Base-by-base conservation (phyloP, 441 rosid genomes). In the Arabidopsis lyrata region DNA sequence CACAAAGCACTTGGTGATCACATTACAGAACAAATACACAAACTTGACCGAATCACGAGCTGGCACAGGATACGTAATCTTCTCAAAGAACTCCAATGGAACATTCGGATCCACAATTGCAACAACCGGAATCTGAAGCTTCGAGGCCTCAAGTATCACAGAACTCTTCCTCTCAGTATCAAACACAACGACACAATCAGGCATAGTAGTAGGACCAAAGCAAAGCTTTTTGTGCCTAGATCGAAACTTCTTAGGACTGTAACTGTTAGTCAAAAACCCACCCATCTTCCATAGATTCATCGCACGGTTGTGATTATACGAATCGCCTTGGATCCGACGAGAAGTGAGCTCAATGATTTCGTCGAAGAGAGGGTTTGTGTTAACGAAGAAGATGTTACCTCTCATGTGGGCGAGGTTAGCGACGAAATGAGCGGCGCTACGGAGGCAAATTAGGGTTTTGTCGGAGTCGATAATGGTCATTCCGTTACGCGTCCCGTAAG, bases 1-100 rank as follows among this genome's bases (percentile, higher is more conserved):
- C 79, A 90, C 83, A 63, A 93, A 81, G 18, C 94, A 86, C 80
- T 93, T 96, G 1, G 99, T 93, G 35, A 96, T 93, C 84, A 96
- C 83, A 80, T 96, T 96, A 68, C 98, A 93, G 63, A 93, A 88
- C 87, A 96, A 83, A 79, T 93, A 96, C 41, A 96, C 98, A 68
- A 96, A 96, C 86, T 95, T 87, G 11, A 87, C 96, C 0, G 99
- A 91, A 52, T 96, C 97, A 79, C 91, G 91, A 20, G 93, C 98
- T 0, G 99, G 99, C 50, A 96, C 84, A 0, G 99, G 99, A 71
- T 96, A 96, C 0, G 98, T 84, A 68, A 96, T 82, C 83, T 76
- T 89, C 86, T 83, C 83, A 56, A 80, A 95, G 15, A 63, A 80
- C 67, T 95, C 97, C 93, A 80, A 86, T 0, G 98, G 99, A 86